Percentiles rank a stretch among this genome's conserved stretches.
Conservation (phyloP, 1,139 yeast genomes). For the Groenewaldozyma sp. region DNA sequence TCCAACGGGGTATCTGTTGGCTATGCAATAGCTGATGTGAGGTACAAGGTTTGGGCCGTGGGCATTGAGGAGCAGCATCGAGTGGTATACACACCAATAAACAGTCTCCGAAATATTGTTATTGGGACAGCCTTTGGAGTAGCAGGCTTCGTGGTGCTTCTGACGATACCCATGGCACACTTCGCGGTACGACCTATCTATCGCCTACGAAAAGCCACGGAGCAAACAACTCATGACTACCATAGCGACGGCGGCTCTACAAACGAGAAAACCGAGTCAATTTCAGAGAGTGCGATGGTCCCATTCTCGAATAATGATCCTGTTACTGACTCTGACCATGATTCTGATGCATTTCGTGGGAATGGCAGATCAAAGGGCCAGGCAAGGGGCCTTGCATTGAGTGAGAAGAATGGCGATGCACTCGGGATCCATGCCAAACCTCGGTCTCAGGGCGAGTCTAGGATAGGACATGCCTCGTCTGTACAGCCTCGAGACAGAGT, state of each 20-base stretch:
- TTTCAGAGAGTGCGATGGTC: background rate
- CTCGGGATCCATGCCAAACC: background rate
- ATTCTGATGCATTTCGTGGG: background rate
- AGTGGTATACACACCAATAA: conserved; percentile 55
- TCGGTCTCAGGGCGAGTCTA: conserved; percentile 2
- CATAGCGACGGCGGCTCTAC: conserved; percentile 10
- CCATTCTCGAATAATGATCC: background rate
- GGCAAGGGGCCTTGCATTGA: background rate
- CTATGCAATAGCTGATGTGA: conserved; percentile 46
- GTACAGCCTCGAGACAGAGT: too few species aligned
- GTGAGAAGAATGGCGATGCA: background rate
- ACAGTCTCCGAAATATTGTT: conserved; percentile 54
- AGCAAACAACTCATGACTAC: conserved; percentile 35
- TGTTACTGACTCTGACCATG: background rate
- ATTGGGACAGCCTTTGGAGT: conserved; percentile 74
- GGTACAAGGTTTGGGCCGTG: conserved; percentile 62
- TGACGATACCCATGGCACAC: conserved; percentile 76
- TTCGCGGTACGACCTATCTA: conserved; percentile 81
- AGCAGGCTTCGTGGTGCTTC: conserved; percentile 61
- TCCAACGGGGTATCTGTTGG: conserved; percentile 53
- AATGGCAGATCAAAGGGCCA: background rate
- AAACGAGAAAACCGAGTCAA: conserved; percentile 2
- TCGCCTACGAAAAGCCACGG: conserved; percentile 75
- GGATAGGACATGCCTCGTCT: too few species aligned
- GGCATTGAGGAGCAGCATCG: conserved; percentile 56